A percentile compares a stretch with the other conserved stretches of the same genome.
phyloP scores from a whole-genome alignment of 352 stramenopile genomes.

The Phytophthora kernoviae region DNA sequence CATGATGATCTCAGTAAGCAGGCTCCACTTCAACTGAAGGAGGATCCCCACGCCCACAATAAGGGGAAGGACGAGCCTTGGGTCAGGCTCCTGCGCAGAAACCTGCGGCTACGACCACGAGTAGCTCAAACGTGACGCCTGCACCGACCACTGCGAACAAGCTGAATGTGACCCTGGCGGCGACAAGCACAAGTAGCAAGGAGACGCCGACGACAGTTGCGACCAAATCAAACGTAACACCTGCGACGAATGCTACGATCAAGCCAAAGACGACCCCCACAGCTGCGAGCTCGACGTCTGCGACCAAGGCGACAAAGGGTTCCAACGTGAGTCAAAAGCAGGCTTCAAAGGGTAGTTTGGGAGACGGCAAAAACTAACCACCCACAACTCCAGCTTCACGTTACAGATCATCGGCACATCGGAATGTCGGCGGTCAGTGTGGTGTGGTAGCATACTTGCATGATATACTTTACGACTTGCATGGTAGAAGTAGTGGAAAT shows the following conservation, averaged over 20 bases:
- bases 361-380: background rate
- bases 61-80: background rate
- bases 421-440: conserved; percentile 14
- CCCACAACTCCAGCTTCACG: background rate
- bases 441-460: background rate
- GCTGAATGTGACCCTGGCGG: conserved; percentile 9
- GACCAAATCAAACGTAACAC: background rate
- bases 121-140: conserved; percentile 1
- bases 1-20: conserved; percentile 2
- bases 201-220: background rate
- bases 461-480: background rate
- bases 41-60: background rate
- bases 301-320: conserved; percentile 1
- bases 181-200: conserved; percentile 2
- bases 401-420: conserved; percentile 7
- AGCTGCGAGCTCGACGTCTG: background rate
- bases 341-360: background rate
- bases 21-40: background rate
- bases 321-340: background rate
- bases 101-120: conserved; percentile 10
- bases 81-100: conserved; percentile 8
- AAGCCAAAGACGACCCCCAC: conserved; percentile 5
- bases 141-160: conserved; percentile 12
- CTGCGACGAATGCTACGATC: background rate
- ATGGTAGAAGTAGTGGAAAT: too few species aligned